Evolutionary conservation across 257 asterid genomes (phyloP), one percentile per base, ranked within the genome.

Genomic region (Solanum paucissectum): DNA sequence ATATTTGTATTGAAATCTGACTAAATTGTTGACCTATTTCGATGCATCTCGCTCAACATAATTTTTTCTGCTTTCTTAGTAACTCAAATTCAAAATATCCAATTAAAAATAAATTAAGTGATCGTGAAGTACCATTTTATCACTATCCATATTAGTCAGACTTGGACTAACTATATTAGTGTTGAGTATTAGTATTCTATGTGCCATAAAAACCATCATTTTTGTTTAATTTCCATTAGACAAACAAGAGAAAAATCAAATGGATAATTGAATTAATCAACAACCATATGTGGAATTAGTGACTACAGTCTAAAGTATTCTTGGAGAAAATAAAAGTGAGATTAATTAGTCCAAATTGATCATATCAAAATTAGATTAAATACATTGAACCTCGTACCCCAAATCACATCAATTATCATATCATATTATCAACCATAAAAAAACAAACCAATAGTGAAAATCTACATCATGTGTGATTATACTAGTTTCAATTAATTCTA

Each of bases 1-100:
- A 25, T 66, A 66, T 12, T 2, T 3, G 0, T 66, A 25, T 25
- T 66, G 0, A 0, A 2, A 6, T 2, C 0, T 66, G 2, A 12
- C 0, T 66, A 25, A 66, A 66, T 66, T 66, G 1, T 12, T 66
- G 20, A 2, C 9, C 5, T 66, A 66, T 27, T 27, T 66, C 0
- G 2, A 8, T 8, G 14, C 6, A 60, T 60, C 6, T 2, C 1
- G 10, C 29, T 4, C 2, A 60, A 10, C 6, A 23, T 23, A 7
- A 9, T 55, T 18, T 23, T 23, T 66, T 66, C 5, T 5, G 9
- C 34, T 25, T 66, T 25, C 0, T 2, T 66, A 66, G 1, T 0
- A 66, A 12, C 8, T 66, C 4, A n/a, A 25, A 66, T 27, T 66
- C 2, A 5, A 11, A 12, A 66, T n/a, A 1, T 64, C 4, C 0